Evolutionary conservation across 768 basidiomycete genomes (phyloP), one percentile per base, ranked within the genome.

Genomic region (Tephrocybe sp.): DNA sequence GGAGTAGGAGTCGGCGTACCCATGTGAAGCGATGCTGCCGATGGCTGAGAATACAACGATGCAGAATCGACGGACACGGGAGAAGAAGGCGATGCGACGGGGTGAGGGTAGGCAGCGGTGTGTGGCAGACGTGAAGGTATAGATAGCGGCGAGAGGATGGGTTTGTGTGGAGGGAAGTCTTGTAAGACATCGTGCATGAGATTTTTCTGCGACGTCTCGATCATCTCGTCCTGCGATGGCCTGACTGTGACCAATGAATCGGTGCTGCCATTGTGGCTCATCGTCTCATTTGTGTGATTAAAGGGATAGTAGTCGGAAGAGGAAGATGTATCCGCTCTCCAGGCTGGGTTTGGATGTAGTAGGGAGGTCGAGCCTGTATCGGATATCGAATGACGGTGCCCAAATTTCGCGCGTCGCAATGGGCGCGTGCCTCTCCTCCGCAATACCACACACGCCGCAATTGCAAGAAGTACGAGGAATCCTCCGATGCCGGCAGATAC

Each of bases 21-120:
- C 3, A 31, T 9, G 12, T 43, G 21, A 11, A 34, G 15, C 27
- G 52, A 15, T 13, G 42, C 21, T 31, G 47, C 47, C 12, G 55
- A 50, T 15, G 31, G 42, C 30, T 59, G 56, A 19, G 58, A 59
- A n/a, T 59, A 57, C 11, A 50, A 3, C 4, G 58, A 59, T n/a
- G 48, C 46, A n/a, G 53, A 50, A 4, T 13, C 18, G 13, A 40
- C 42, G 13, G 49, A 43, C 2, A 10, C 22, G 8, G 46, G 19
- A 27, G 45, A 27, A 3, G 11, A 18, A 19, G 16, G 6, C 5
- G 16, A 19, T 3, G 31, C n/a, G 3, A 30, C 27, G 18, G 16
- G 16, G 25, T 29, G 9, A 38, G 29, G 16, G 8, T n/a, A 10
- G 21, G 16, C 12, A 8, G 25, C 11, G 31, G 19, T 10, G 30